Conservation (phyloP, 2,329 filamentous ascomycete genomes). For the Apiospora saccharicola region DNA sequence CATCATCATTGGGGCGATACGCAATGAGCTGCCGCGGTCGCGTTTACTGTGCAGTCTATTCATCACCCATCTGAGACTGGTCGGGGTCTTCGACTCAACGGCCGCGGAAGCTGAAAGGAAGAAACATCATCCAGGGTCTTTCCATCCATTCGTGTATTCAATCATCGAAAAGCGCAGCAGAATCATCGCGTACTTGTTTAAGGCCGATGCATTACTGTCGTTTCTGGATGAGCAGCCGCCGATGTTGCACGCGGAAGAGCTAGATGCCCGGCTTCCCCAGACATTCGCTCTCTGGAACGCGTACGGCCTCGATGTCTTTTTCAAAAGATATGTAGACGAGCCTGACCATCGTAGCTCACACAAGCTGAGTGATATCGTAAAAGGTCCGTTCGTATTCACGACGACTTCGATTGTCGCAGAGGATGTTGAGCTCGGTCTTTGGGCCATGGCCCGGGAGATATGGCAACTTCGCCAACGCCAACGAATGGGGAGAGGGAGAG, state of each 20-base stretch:
- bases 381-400: not conserved
- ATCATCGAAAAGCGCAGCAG: not conserved
- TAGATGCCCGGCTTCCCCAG: constrained; percentile 14
- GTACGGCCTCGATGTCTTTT: not conserved
- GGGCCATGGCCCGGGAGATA: not conserved
- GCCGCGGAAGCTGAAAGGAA: not conserved
- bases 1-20: constrained; percentile 12
- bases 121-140: constrained; percentile 22
- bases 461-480: constrained; percentile 19
- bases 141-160: constrained; percentile 1
- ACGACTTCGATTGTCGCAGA: constrained; percentile 19
- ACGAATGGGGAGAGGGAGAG: not conserved
- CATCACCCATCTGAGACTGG: constrained; percentile 20
- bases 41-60: constrained; percentile 20
- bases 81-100: constrained; percentile 19
- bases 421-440: constrained; percentile 26
- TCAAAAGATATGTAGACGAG: not conserved
- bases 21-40: not conserved
- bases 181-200: constrained; percentile 23
- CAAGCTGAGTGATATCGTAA: not conserved
- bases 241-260: constrained; percentile 22
- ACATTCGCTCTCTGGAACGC: constrained; percentile 23
- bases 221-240: constrained; percentile 4
- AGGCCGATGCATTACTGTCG: constrained; percentile 19
- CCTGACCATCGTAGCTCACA: not conserved